Evolutionary conservation across 768 basidiomycete genomes (phyloP).

Genomic region (Auricularia sp.): DNA sequence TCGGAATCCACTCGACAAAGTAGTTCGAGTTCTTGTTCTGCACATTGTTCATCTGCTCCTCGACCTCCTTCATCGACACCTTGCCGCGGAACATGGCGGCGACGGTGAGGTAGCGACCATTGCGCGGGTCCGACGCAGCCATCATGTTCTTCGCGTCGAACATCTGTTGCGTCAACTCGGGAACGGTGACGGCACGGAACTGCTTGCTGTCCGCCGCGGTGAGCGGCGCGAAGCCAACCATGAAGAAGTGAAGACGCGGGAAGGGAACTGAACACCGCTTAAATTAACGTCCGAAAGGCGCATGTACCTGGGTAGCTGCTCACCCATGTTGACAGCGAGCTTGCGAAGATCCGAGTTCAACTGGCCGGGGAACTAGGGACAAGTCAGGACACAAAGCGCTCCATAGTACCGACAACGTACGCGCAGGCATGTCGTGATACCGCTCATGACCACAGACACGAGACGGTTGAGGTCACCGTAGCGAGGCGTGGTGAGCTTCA

Average conservation of each 20-base stretch:
- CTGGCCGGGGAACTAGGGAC: conserved; percentile 84
- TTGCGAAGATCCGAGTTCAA: conserved; percentile 98
- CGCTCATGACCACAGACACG: conserved; percentile 96
- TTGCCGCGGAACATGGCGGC: conserved; percentile 98
- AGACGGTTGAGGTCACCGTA: conserved; percentile 98
- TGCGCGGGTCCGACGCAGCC: conserved; percentile 94
- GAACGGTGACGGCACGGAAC: conserved; percentile 94
- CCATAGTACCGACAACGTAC: conserved; percentile 10
- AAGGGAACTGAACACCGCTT: conserved; percentile 59
- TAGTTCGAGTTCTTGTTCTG: conserved; percentile 97
- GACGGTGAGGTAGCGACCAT: conserved; percentile 96
- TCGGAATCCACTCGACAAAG: conserved; percentile 99
- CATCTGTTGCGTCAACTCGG: conserved; percentile 98
- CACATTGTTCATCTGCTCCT: conserved; percentile 97
- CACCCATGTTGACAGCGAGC: conserved; percentile 98
- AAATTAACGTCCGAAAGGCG: neutral
- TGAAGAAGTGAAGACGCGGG: conserved; percentile 99
- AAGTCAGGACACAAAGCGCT: neutral
- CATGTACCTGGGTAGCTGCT: conserved; percentile 17
- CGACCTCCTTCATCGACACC: conserved; percentile 99
- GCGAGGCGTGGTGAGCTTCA: conserved; percentile 91
- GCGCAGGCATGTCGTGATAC: conserved; percentile 95
- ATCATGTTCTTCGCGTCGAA: conserved; percentile 99
- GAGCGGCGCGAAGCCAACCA: conserved; percentile 91
- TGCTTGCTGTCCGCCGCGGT: conserved; percentile 90